Evolutionary conservation across 306 rosid genomes (phyloP), one percentile per base, ranked within the genome.

Genomic region (Acacia acuminata): DNA sequence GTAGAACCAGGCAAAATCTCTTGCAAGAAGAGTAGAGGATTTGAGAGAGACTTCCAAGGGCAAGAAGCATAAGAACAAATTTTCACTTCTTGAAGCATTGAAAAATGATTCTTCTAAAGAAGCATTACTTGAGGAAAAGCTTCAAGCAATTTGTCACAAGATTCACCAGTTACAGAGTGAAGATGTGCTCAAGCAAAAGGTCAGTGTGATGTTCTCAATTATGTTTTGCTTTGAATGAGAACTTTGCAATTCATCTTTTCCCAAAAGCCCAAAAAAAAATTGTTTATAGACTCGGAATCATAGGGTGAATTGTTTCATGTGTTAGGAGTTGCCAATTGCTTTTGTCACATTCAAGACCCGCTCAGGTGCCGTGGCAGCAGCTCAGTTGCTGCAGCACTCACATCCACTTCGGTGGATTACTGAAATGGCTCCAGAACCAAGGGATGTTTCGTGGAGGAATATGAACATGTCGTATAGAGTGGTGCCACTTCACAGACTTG

Each of bases 391-490:
- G 78, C 99, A 91, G 79, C 91, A 94, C 79, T 73, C 94, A 53
- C 86, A 92, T 86, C 92, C 97, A 64, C 94, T 90, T 87, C 84
- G 79, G 56, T 95, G 96, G 98, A 89, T 91, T 76, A 90, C 97
- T n/a, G 93, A 90, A 79, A 78, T 72, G 85, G 96, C 98, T 64
- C 99, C 97, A 19, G 98, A 95, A 81, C 98, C 96, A 25, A 95
- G 96, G 85, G 94, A 92, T 83, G 91, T 95, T 78, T 88, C 97
- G n/a, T 95, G 99, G 99, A 88, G 97, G 85, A 95, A 85, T 88
- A 75, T 93, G 90, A 84, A 84, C 20, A 82, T 92, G 63, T 84
- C 97, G 50, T 82, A 71, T 75, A 87, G 93, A 84, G 6, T 82
- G 47, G 81, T 92, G 83, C 94, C 96, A 3, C 92, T 95, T 58